Base-by-base conservation (phyloP, 169 alveolate genomes). In the Hepatocystis sp. region DNA sequence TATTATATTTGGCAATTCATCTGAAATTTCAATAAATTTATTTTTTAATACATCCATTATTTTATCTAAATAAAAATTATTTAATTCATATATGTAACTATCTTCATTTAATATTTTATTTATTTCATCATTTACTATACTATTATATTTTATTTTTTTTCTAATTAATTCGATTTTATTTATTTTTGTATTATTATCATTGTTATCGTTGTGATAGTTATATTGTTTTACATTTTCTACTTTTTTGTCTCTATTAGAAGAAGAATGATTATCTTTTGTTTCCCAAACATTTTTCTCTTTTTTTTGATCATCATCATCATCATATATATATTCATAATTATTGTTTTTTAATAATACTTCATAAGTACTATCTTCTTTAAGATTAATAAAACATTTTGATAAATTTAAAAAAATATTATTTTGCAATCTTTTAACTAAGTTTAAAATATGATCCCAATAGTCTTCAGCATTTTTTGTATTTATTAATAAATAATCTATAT, bases 381-480 rank as follows among this genome's bases (percentile, higher is more conserved):
- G 63, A 30, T 81, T 81, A 47, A 63, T 47, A 65, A 81, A 81
- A 30, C 84, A 81, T 32, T 81, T 81, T 2, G 89, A 34, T 19
- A 81, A 55, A 42, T 81, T 30, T 13, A 19, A 15, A 63, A 39
- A 30, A 47, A 81, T 81, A 40, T 28, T 34, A 2, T 56, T 84
- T 17, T 81, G 68, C 23, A 81, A 39, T 2, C 53, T 52, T 53
- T 28, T 32, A 46, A 51, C 61, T 4, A 63, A 32, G 13, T 63
- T 51, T 13, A 61, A 40, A 5, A 40, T 81, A 56, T 46, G 32
- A 21, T 51, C 40, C 89, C 89, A 81, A 53, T 49, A 81, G 11
- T 81, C 89, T 40, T 81, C 84, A 8, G 89, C 15, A 27, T 40
- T 61, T 42, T 81, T 81, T 17, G 84, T 39, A 7, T 60, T 81